Base-by-base conservation (phyloP, 2,329 filamentous ascomycete genomes). In the Biscogniauxia sp. region DNA sequence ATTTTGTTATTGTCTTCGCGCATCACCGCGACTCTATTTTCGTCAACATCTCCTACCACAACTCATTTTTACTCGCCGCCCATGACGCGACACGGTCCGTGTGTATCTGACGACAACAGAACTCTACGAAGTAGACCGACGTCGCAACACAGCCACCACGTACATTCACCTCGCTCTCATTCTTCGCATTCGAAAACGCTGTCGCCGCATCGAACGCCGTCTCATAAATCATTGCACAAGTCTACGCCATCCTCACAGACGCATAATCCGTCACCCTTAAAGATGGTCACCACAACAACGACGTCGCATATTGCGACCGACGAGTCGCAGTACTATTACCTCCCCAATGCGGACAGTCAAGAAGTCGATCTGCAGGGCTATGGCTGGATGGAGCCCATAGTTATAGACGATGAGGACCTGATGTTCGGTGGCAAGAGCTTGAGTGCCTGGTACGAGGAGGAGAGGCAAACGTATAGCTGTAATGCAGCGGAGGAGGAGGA, bases 321-420 rank as follows among this genome's bases (percentile, higher is more conserved):
- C 19, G 69, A 70, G n/a, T 64, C 68, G 25, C 64, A 70, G 49
- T 72, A 72, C 55, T 74, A 72, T 65, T 73, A 68, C 62, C 63
- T 69, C 4, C 68, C 71, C 9, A 68, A 70, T 49, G 65, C 58
- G 25, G 65, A 69, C 53, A 53, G 61, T 20, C 57, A 64, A 26
- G 62, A 68, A 23, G 60, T 61, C 13, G 67, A 72, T 26, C 52
- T 67, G 26, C 65, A 68, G n/a, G 65, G 66, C 19, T 67, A 69
- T 41, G 70, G 69, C 53, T 86, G 83, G 83, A 79, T 83, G 64
- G 77, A 81, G 57, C 79, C 81, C 37, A 86, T 81, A 54, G 76
- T 83, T 62, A 87, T 87, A 67, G 83, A 87, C 59, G 84, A 87
- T 69, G 83, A 86, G 59, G 84, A 87, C 64, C 76, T 87, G 45